Evolutionary conservation across 495 filamentous ascomycete species (phyloP), one percentile per base, ranked within the genome.

Genomic region (Lophiostoma macrostomum): DNA sequence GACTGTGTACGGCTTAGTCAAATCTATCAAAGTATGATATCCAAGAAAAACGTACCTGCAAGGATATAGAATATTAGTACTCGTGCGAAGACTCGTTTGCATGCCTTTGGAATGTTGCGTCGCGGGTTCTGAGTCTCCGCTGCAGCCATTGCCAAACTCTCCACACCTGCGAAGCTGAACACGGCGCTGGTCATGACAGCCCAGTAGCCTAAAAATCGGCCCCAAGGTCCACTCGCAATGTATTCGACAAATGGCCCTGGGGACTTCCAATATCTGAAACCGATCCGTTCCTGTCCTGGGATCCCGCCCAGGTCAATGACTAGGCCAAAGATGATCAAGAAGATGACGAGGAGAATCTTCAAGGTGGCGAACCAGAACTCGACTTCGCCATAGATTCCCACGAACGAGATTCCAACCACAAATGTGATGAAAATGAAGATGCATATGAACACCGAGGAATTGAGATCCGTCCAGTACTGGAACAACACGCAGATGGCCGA

Each of bases 401-500:
- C 25, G 19, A 43, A 43, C 19, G 25, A 25, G 29, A 83, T 67
- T 4, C 78, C 76, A 5, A 82, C 74, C 4, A 73, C 52, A 16
- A 77, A 73, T 10, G 78, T 79, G 8, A 81, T 50, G 11, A 77
- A 45, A 53, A 83, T 78, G 41, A 83, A 78, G 19, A 77, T 59
- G 19, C 77, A 70, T 34, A 84, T 78, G 66, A 80, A 81, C 4
- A 76, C 66, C 0, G 76, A 71, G 0, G 76, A 67, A 50, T 75
- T 78, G 29, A 80, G 59, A 27, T 76, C 69, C n/a, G 73, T 75
- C 78, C 79, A 83, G 57, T 74, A 84, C 63, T 79, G 69, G 42
- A 84, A 76, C 19, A 85, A 61, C 5, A 83, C 79, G 16, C 78
- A 76, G 8, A 74, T 74, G 10, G 81, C 81, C n/a, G 79, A 77